phyloP scores from a whole-genome alignment of 169 alveolate genomes.

The Cryptosporidium bovis region DNA sequence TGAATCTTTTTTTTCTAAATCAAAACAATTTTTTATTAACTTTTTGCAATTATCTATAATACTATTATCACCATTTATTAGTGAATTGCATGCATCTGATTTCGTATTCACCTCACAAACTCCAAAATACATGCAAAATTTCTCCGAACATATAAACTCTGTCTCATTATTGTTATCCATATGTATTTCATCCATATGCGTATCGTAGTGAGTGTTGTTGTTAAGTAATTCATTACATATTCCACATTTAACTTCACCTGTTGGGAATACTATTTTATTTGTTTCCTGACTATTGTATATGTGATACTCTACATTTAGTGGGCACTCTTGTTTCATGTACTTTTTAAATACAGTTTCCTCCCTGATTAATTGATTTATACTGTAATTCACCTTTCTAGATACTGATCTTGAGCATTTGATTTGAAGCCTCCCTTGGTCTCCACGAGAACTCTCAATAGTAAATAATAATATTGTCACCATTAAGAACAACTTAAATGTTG shows the following conservation, averaged over 20 bases:
- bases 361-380: slow-evolving; percentile 1
- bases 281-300: slow-evolving; percentile 14
- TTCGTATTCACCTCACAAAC: slow-evolving; percentile 7
- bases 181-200: slow-evolving; percentile 25
- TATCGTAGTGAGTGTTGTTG: slow-evolving; percentile 11
- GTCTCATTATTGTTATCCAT: background rate
- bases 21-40: slow-evolving; percentile 11
- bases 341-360: background rate
- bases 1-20: slow-evolving; percentile 6
- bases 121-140: slow-evolving; percentile 18
- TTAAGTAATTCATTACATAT: slow-evolving; percentile 4
- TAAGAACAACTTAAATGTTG: no score
- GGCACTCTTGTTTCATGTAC: slow-evolving; percentile 7
- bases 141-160: slow-evolving; percentile 27
- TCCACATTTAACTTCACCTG: slow-evolving; percentile 40
- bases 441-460: no score
- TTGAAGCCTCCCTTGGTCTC: no score
- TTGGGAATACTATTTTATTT: slow-evolving; percentile 15
- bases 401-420: slow-evolving; percentile 15
- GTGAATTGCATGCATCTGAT: background rate
- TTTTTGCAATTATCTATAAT: slow-evolving; percentile 6
- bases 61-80: background rate
- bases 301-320: background rate
- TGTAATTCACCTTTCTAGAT: slow-evolving; percentile 35
- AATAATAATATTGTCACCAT: no score